Conservation (phyloP, 176 grass and related monocot genomes). For the Leersia perrieri region DNA sequence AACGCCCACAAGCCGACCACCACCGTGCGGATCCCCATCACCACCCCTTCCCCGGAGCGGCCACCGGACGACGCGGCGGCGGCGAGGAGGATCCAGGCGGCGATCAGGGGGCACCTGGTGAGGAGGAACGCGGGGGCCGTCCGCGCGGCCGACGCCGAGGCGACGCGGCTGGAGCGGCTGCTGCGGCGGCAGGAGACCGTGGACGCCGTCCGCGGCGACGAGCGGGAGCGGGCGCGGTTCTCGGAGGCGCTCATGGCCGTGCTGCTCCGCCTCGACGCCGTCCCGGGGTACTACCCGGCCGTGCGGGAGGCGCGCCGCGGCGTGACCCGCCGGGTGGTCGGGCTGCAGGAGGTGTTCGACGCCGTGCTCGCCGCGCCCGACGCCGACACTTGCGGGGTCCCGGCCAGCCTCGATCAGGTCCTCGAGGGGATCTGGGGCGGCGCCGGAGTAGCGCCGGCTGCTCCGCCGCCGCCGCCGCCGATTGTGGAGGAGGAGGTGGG, state of each 20-base stretch:
- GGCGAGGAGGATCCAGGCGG: constrained; percentile 74
- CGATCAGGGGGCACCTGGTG: constrained; percentile 59
- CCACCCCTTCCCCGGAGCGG: background rate
- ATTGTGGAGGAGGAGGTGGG: constrained; percentile 3
- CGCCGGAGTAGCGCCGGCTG: background rate
- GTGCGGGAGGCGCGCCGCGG: constrained; percentile 69
- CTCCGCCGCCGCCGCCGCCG: background rate
- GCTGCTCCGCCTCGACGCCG: constrained; percentile 79
- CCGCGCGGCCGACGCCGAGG: constrained; percentile 60
- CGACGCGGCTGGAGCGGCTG: constrained; percentile 56
- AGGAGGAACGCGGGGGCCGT: constrained; percentile 44
- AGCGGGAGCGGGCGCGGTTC: constrained; percentile 62
- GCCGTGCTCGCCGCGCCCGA: constrained; percentile 44
- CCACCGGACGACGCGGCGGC: constrained; percentile 33
- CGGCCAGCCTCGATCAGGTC: constrained; percentile 60
- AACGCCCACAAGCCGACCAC: constrained; percentile 23
- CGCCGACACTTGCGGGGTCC: constrained; percentile 43
- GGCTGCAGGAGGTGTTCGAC: constrained; percentile 81
- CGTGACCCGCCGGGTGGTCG: constrained; percentile 69
- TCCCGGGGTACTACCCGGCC: constrained; percentile 71
- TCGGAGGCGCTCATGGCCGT: constrained; percentile 81
- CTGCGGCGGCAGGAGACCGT: constrained; percentile 87
- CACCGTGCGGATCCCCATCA: constrained; percentile 57
- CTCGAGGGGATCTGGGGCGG: constrained; percentile 51
- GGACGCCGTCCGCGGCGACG: constrained; percentile 70